These are phyloP conservation scores for Scutellaria baicalensis DNA, from an alignment of 257 asterid species.

Conservation along the genomic window DNA sequence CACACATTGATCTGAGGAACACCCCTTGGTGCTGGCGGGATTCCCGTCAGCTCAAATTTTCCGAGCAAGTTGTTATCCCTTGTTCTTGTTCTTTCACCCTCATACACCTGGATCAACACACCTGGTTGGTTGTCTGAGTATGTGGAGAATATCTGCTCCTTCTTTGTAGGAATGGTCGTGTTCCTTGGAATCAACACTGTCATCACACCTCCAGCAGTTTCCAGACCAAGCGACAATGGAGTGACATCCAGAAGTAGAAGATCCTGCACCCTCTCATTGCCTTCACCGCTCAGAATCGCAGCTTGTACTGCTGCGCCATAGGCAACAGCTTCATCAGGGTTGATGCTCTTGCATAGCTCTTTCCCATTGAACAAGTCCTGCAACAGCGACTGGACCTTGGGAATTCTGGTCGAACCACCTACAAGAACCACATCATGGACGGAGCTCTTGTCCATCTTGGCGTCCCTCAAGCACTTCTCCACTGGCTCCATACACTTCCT, in stretches of 20 bases:
- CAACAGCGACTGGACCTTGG: constrained; percentile 17
- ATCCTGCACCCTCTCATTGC: constrained; percentile 20
- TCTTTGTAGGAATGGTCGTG: constrained; percentile 8
- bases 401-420: constrained; percentile 22
- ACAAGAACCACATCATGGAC: constrained; percentile 18
- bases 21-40: constrained; percentile 10
- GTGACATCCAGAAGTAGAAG: constrained; percentile 22
- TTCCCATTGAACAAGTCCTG: constrained; percentile 23
- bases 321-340: constrained; percentile 23
- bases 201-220: constrained; percentile 16
- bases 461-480: constrained; percentile 13
- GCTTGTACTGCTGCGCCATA: constrained; percentile 24
- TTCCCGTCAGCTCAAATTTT: neutral
- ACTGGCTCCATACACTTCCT: constrained; percentile 12
- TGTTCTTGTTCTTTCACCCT: constrained; percentile 9
- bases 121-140: neutral
- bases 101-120: constrained; percentile 3
- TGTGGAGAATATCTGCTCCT: constrained; percentile 2
- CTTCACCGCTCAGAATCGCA: constrained; percentile 21
- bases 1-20: neutral
- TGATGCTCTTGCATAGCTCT: constrained; percentile 19
- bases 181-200: constrained; percentile 18
- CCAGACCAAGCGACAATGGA: constrained; percentile 18
- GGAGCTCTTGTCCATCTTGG: constrained; percentile 17
- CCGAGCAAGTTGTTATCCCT: constrained; percentile 9